Percentiles rank a stretch among this genome's conserved stretches.
Evolutionary conservation across 78 protist genomes (phyloP).

Genomic region (Planoprotostelium fungivorum): DNA sequence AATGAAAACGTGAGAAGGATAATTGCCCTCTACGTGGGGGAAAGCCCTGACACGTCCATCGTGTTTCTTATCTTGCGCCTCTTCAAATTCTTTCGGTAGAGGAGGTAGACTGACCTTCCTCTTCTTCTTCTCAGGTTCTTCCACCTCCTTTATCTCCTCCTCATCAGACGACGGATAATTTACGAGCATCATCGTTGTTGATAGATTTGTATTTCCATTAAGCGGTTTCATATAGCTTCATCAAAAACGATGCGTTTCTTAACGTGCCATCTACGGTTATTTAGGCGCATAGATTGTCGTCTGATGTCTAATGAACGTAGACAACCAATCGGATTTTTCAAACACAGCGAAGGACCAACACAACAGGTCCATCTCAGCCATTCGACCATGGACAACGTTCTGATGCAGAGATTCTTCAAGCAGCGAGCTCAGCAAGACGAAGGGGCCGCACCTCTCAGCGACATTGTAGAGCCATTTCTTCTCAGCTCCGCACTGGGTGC

Average conservation of each 20-base stretch:
- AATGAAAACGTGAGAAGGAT: neutral
- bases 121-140: neutral
- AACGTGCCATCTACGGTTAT: neutral
- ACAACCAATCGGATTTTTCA: too few relatives aligned
- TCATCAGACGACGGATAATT: neutral
- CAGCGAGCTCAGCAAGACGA: neutral
- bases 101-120: neutral
- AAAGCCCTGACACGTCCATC: neutral
- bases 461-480: neutral
- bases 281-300: neutral
- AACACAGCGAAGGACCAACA: too few relatives aligned
- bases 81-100: neutral
- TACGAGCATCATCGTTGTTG: neutral
- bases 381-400: neutral
- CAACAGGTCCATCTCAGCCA: too few relatives aligned
- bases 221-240: too few relatives aligned
- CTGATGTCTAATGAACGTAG: neutral
- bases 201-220: too few relatives aligned
- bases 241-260: neutral
- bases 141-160: neutral
- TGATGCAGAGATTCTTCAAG: neutral
- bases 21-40: neutral
- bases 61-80: neutral
- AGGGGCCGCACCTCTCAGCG: neutral
- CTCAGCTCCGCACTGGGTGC: neutral